phyloP scores from a whole-genome alignment of 192 early-diverging fungal species.

The Gryganskiella cystojenkinii region DNA sequence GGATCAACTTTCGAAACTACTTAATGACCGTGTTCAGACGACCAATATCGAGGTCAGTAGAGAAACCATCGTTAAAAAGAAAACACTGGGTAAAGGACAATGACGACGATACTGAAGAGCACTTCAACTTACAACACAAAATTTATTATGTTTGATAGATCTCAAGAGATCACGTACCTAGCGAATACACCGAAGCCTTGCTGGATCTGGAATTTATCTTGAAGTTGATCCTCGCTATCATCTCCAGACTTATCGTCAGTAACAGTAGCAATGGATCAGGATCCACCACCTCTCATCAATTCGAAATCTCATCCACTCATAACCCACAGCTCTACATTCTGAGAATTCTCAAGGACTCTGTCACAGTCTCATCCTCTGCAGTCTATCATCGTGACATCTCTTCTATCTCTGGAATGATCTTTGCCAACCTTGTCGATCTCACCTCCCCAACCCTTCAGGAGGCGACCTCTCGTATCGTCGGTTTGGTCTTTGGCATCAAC shows the following conservation, averaged over 20 bases:
- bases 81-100: too few species aligned
- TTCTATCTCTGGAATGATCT: constrained; percentile 51
- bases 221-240: constrained; percentile 50
- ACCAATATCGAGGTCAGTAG: constrained; percentile 36
- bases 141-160: constrained; percentile 7
- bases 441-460: constrained; percentile 32
- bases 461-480: constrained; percentile 13
- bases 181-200: constrained; percentile 37
- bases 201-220: constrained; percentile 47
- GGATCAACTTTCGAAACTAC: constrained; percentile 36
- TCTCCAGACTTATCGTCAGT: constrained; percentile 38
- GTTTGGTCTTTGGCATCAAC: constrained; percentile 34
- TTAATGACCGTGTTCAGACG: constrained; percentile 27
- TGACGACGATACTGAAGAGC: too few species aligned
- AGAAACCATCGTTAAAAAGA: too few species aligned
- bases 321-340: constrained; percentile 24
- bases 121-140: too few species aligned
- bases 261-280: background rate
- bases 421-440: constrained; percentile 44
- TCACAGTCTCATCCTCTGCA: constrained; percentile 40
- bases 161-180: constrained; percentile 20
- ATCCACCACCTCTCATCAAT: background rate
- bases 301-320: constrained; percentile 32
- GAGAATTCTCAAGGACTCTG: constrained; percentile 47
- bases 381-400: constrained; percentile 48